A percentile compares a stretch with the other conserved stretches of the same genome.
Conservation (phyloP, 257 asterid genomes). For the Nicotiana sylvestris region DNA sequence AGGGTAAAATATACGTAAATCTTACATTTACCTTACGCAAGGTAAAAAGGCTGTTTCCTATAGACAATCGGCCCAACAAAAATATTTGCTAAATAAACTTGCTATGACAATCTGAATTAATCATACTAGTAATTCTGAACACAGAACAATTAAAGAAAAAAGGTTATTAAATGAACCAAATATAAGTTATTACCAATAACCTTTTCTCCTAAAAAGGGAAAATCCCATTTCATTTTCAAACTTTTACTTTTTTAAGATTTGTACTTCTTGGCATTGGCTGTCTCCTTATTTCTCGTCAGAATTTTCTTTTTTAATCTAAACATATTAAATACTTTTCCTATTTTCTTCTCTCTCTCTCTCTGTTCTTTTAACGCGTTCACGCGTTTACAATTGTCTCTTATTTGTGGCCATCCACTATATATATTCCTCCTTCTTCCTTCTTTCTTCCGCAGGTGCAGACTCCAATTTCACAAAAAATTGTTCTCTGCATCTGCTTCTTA, state of each 20-base stretch:
- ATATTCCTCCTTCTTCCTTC: constrained; percentile 12
- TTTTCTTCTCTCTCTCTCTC: constrained; percentile 18
- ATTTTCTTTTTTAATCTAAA: background rate
- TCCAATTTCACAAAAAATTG: constrained; percentile 1
- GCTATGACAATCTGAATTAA: too few relatives aligned
- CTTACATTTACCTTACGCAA: too few relatives aligned
- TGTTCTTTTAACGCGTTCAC: constrained; percentile 52
- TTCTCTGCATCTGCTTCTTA: constrained; percentile 42
- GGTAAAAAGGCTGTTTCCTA: accelerated
- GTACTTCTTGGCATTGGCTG: background rate
- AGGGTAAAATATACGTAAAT: accelerated
- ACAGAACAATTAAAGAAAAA: too few relatives aligned
- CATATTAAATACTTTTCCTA: background rate
- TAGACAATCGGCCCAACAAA: too few relatives aligned
- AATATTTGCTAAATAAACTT: too few relatives aligned
- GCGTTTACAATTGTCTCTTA: constrained; percentile 24
- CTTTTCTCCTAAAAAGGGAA: too few relatives aligned
- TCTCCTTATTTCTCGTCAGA: background rate
- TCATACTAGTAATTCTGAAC: too few relatives aligned
- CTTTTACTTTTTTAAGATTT: background rate
- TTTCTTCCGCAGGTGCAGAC: constrained; percentile 45
- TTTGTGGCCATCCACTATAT: constrained; percentile 48
- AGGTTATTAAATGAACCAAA: too few relatives aligned
- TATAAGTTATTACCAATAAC: too few relatives aligned
- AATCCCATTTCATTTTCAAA: background rate